Percentiles rank a stretch among this genome's conserved stretches.
Conservation (phyloP, 176 grass and related monocot species). For the Oryza officinalis region DNA sequence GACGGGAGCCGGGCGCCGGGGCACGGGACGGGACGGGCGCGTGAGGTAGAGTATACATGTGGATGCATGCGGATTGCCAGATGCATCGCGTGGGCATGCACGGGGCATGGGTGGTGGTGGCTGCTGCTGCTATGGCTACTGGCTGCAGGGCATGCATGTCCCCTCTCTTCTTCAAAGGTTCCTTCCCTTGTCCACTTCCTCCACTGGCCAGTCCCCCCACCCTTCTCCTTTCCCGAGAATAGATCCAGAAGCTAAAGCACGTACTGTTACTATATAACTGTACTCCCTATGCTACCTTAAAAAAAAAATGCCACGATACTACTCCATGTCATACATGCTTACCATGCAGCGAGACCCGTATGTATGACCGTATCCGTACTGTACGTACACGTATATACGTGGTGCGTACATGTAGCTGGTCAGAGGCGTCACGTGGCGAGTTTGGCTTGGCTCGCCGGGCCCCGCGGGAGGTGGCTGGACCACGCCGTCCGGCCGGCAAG, state of each 20-base stretch:
- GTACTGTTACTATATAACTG: background rate
- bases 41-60: background rate
- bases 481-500: slow-evolving; percentile 16
- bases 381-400: background rate
- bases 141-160: background rate
- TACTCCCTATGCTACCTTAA: background rate
- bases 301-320: background rate
- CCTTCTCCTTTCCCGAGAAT: slow-evolving; percentile 30
- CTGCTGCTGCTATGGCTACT: slow-evolving; percentile 10
- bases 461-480: slow-evolving; percentile 25
- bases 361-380: background rate
- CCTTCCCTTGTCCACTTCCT: slow-evolving; percentile 42
- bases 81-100: background rate
- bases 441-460: background rate
- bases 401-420: background rate
- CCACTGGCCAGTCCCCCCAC: background rate
- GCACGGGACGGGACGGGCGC: background rate
- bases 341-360: background rate
- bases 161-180: slow-evolving; percentile 40
- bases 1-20: background rate
- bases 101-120: background rate
- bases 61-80: background rate
- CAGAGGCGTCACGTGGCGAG: slow-evolving; percentile 33
- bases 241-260: slow-evolving; percentile 45
- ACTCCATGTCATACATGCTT: background rate